Percentiles rank a stretch among this genome's conserved stretches.
Evolutionary conservation across 2,329 filamentous ascomycete genomes (phyloP).

Genomic region (Madurella fahalii): DNA sequence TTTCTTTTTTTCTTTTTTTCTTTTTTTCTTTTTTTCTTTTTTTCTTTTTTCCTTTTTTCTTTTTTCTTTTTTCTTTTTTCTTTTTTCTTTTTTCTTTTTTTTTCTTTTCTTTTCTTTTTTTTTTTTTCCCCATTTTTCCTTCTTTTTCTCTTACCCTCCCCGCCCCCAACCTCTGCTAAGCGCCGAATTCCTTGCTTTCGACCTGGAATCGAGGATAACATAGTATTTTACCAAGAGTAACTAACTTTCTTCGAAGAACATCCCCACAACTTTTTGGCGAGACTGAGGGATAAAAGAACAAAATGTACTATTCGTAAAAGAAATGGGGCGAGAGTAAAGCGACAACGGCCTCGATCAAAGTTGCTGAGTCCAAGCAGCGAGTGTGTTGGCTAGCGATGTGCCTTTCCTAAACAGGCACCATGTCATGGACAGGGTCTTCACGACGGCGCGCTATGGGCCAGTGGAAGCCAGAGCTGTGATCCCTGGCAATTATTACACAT

Average conservation of each 20-base stretch:
- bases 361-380: no score
- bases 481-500: conserved; percentile 19
- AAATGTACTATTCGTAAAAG: no score
- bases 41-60: not conserved
- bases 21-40: not conserved
- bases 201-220: no score
- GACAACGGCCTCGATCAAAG: no score
- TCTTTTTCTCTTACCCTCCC: no score
- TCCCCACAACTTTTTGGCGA: no score
- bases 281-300: no score
- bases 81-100: not conserved
- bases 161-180: not conserved
- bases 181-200: conserved; percentile 2
- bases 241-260: no score
- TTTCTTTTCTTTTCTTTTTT: not conserved
- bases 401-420: not conserved
- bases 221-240: no score
- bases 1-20: not conserved
- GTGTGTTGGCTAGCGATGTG: no score
- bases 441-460: not conserved
- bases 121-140: not conserved
- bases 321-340: no score
- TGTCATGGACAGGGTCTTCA: not conserved
- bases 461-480: conserved; percentile 5
- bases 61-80: not conserved